Evolutionary conservation across 2,329 filamentous ascomycete genomes (phyloP).

Genomic region (Hypoxylon sp.): DNA sequence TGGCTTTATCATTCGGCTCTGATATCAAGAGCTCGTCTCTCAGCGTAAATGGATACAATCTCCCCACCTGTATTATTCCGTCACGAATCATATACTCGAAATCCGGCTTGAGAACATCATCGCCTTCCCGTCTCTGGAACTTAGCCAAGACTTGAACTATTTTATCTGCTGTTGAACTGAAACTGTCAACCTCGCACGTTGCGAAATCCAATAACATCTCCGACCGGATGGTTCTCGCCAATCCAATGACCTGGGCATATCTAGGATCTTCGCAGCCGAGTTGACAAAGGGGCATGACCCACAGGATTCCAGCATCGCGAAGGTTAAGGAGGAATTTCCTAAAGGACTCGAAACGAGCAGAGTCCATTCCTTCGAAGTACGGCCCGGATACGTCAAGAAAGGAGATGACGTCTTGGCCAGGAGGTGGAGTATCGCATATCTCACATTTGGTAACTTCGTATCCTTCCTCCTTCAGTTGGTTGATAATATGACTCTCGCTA

Average conservation of each 20-base stretch:
- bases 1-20: constrained; percentile 35
- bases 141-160: constrained; percentile 41
- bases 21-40: constrained; percentile 45
- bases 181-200: constrained; percentile 52
- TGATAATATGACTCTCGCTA: constrained; percentile 8
- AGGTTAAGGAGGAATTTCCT: constrained; percentile 33
- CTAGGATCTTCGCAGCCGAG: constrained; percentile 49
- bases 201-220: constrained; percentile 52
- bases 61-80: constrained; percentile 47
- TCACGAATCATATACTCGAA: constrained; percentile 52
- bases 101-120: constrained; percentile 48
- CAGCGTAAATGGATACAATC: constrained; percentile 48
- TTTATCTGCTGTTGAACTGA: constrained; percentile 23
- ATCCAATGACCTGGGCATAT: constrained; percentile 52
- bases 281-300: constrained; percentile 54
- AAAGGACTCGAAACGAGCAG: constrained; percentile 30
- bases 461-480: constrained; percentile 36
- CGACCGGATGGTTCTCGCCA: constrained; percentile 51
- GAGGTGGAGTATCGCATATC: constrained; percentile 37
- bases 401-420: constrained; percentile 49
- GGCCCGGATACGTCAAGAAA: constrained; percentile 47
- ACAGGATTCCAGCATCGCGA: constrained; percentile 48
- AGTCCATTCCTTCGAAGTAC: constrained; percentile 48
- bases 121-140: constrained; percentile 36
- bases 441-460: constrained; percentile 37